Evolutionary conservation across 2,329 filamentous ascomycete genomes (phyloP), one percentile per base, ranked within the genome.

Genomic region (Xylogone sp.): DNA sequence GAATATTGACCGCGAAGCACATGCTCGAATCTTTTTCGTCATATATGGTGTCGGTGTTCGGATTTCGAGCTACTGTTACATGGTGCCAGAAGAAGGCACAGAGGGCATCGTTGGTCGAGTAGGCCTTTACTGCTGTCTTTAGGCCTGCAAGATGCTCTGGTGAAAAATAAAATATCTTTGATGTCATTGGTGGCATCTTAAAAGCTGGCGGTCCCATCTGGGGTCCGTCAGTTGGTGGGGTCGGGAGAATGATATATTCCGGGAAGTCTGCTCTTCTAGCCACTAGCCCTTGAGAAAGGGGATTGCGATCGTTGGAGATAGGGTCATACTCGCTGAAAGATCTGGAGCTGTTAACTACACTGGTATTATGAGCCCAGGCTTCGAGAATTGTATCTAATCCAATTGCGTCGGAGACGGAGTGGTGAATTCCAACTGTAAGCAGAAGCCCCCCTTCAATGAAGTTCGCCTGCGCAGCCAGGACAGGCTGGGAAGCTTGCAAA

Each of bases 101-200:
- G 13, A 82, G 62, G 2, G 71, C 68, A 57, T 83, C 79, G 50
- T 83, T 78, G 0, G 77, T 82, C 1, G 78, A 78, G 20, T 81
- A 60, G 54, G 70, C 80, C 2, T 53, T 52, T 43, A 51, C 53
- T 27, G 45, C 53, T 20, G 27, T 42, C 53, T 82, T 81, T 1
- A 82, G 61, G 0, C 56, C 49, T 2, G 56, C 47, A 1, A 80
- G 67, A 0, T 71, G 67, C 2, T 60, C 43, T 1, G 65, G 31
- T 1, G 63, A 51, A 59, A 82, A 78, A 19, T 59, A 62, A 57
- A 79, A 75, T 52, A 75, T 74, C 0, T 65, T 62, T 74, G 77
- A 79, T 10, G 58, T 65, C 53, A 68, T 71, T 27, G 59, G 7
- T 24, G 54, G 48, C 43, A 55, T 43, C 44, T 48, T 16, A 6